These are phyloP conservation scores for Dendrobium catenatum DNA, from an alignment of 106 monocot genomes.

Conservation along the genomic window DNA sequence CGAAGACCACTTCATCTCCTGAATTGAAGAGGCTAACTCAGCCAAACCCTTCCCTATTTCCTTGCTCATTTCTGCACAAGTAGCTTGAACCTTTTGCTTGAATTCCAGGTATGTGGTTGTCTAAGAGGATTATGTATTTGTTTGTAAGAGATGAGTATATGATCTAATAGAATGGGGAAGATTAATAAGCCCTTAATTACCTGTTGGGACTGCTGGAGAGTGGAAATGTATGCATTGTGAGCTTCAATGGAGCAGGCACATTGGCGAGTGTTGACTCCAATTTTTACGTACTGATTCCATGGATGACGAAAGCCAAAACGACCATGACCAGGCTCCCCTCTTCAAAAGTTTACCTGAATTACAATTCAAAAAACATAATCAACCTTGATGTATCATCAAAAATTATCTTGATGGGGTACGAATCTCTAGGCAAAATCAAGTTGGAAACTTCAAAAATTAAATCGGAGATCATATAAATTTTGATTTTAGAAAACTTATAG, in stretches of 20 bases:
- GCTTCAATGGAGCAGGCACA: slow-evolving; percentile 47
- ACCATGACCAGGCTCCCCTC: slow-evolving; percentile 67
- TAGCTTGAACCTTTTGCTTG: slow-evolving; percentile 7
- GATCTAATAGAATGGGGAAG: neutral
- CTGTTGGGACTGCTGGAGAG: neutral
- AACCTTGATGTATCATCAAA: no score
- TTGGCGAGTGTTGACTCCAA: slow-evolving; percentile 38
- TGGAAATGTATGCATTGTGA: slow-evolving; percentile 19
- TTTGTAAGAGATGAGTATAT: neutral
- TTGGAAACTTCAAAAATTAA: no score
- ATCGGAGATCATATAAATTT: no score
- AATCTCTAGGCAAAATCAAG: no score
- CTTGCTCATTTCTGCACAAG: slow-evolving; percentile 33
- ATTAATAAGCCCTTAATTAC: neutral
- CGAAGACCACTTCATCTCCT: slow-evolving; percentile 18
- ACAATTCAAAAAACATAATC: neutral
- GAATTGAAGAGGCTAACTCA: slow-evolving; percentile 35
- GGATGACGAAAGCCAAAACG: slow-evolving; percentile 46
- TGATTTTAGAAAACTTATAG: no score
- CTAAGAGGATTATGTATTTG: slow-evolving; percentile 3
- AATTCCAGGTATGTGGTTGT: slow-evolving; percentile 15
- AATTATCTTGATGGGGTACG: no score
- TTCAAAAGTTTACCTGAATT: slow-evolving; percentile 50
- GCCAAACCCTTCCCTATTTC: slow-evolving; percentile 7
- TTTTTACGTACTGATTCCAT: slow-evolving; percentile 55